phyloP scores from a whole-genome alignment of 2,329 filamentous ascomycete species.

The Alternaria viburni region DNA sequence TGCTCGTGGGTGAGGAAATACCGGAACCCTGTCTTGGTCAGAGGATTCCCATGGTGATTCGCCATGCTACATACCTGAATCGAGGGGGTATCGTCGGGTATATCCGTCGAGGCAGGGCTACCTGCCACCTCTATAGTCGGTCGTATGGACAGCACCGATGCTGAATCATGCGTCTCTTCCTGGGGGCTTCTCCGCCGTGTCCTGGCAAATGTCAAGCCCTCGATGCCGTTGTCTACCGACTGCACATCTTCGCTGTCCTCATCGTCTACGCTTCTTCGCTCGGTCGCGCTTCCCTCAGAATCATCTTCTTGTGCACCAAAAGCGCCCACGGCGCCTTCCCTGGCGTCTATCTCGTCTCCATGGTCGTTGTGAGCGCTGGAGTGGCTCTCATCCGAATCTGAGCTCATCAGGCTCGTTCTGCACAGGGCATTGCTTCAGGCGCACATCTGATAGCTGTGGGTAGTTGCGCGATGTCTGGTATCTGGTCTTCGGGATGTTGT shows the following conservation, averaged over 20 bases:
- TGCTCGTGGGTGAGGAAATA: slow-evolving; percentile 72
- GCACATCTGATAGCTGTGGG: slow-evolving; percentile 16
- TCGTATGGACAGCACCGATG: slow-evolving; percentile 27
- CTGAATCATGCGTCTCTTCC: slow-evolving; percentile 30
- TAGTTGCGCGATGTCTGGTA: background rate
- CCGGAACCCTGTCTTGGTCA: slow-evolving; percentile 56
- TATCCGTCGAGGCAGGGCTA: slow-evolving; percentile 76
- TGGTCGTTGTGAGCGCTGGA: slow-evolving; percentile 62
- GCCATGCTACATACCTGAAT: slow-evolving; percentile 66
- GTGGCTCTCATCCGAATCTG: slow-evolving; percentile 67
- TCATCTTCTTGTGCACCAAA: background rate
- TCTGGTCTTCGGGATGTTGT: background rate
- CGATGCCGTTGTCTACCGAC: slow-evolving; percentile 26
- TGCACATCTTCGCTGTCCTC: slow-evolving; percentile 33
- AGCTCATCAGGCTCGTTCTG: slow-evolving; percentile 69
- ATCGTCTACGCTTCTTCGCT: slow-evolving; percentile 17
- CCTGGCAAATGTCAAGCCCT: slow-evolving; percentile 43
- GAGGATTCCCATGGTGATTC: slow-evolving; percentile 18
- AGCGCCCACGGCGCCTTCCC: slow-evolving; percentile 42
- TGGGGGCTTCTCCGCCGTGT: slow-evolving; percentile 21
- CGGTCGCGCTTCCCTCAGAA: slow-evolving; percentile 8
- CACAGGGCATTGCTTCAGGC: slow-evolving; percentile 60
- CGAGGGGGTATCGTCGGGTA: slow-evolving; percentile 84
- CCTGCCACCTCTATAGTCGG: slow-evolving; percentile 44
- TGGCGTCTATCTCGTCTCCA: slow-evolving; percentile 39